Conservation (phyloP, 192 early-diverging fungal species). For the Chytriomyces confervae region DNA sequence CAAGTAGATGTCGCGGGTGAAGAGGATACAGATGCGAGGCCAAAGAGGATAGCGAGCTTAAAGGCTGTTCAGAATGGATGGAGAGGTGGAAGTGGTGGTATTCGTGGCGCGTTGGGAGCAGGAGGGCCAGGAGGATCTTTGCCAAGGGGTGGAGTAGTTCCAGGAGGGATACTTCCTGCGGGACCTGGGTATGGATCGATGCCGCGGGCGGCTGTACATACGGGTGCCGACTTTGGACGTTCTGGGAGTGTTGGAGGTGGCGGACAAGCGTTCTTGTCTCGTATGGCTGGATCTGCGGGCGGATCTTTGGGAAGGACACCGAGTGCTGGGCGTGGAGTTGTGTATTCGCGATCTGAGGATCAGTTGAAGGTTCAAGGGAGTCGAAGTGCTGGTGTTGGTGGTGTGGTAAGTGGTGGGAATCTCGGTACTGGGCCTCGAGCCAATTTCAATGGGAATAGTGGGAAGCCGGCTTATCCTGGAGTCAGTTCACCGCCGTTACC, state of each 20-base stretch:
- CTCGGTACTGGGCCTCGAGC: neutral
- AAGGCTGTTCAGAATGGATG: neutral
- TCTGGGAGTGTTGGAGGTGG: neutral
- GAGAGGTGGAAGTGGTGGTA: neutral
- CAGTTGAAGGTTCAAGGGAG: neutral
- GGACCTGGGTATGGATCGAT: neutral
- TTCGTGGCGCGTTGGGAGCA: neutral
- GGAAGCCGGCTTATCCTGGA: neutral
- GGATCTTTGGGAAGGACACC: neutral
- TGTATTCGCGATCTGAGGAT: neutral
- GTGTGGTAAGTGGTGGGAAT: neutral
- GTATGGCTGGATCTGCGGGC: neutral
- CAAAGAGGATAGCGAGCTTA: neutral
- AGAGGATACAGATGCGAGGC: neutral
- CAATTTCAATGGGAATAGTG: neutral
- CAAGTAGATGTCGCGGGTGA: neutral
- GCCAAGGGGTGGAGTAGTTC: neutral
- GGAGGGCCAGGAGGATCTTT: neutral
- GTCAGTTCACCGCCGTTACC: neutral
- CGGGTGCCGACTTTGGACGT: neutral
- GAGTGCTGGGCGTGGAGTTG: neutral
- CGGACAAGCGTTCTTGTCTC: neutral
- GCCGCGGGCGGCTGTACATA: neutral
- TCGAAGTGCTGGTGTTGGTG: neutral
- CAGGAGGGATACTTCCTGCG: neutral